A percentile compares a stretch with the other conserved stretches of the same genome.
These are phyloP conservation scores for Ligustrum vulgare DNA, from an alignment of 257 asterid species.

Conservation along the genomic window DNA sequence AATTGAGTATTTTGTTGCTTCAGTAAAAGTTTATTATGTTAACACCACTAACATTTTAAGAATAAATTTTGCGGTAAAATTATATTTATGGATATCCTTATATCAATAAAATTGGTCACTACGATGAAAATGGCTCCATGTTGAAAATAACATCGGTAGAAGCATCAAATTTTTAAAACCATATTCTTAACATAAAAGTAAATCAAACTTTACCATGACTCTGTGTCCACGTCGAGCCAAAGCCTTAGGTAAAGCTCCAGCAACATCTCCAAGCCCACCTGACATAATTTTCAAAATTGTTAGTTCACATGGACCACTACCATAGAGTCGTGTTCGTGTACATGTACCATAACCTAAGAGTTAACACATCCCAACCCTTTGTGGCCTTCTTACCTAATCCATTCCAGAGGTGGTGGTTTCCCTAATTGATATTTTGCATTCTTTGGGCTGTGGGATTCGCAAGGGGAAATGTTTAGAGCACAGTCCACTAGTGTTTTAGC, in stretches of 20 bases:
- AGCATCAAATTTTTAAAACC: background rate
- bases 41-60: background rate
- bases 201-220: constrained; percentile 72
- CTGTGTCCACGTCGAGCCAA: constrained; percentile 99
- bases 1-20: constrained; percentile 8
- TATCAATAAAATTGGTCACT: constrained; percentile 12
- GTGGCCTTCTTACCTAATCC: background rate
- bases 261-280: constrained; percentile 99
- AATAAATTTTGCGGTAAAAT: background rate
- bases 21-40: background rate
- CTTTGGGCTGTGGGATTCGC: background rate
- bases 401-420: background rate
- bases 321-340: background rate
- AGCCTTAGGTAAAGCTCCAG: constrained; percentile 98
- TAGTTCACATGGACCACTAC: background rate
- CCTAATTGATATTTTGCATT: background rate
- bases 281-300: constrained; percentile 21
- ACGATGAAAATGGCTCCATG: background rate
- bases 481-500: constrained; percentile 2
- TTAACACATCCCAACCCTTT: background rate
- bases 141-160: background rate
- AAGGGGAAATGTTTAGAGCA: background rate
- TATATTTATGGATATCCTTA: background rate
- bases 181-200: background rate
- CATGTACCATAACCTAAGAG: constrained; percentile 7